phyloP scores from a whole-genome alignment of 164 flowering plant genomes.

The Taxillus chinensis region DNA sequence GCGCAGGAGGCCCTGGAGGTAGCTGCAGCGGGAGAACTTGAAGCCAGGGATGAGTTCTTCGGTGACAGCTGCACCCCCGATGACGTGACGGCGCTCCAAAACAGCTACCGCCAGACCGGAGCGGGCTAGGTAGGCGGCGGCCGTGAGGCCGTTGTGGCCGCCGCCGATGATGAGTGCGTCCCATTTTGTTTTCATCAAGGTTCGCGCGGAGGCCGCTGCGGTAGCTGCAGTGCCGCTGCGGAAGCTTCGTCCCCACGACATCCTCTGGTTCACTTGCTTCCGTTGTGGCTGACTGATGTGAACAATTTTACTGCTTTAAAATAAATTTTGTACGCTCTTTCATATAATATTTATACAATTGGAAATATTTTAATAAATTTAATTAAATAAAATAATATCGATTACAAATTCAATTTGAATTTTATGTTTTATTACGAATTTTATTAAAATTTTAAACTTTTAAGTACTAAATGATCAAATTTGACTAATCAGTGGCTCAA shows the following conservation, averaged over 20 bases:
- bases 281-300: too few species aligned
- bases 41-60: conserved; percentile 91
- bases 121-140: conserved; percentile 92
- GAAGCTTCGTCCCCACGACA: conserved; percentile 24
- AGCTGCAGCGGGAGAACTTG: conserved; percentile 93
- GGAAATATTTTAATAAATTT: too few species aligned
- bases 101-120: conserved; percentile 90
- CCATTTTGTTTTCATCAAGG: conserved; percentile 48
- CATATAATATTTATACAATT: too few species aligned
- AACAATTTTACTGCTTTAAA: too few species aligned
- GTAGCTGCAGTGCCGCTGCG: conserved; percentile 12
- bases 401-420: too few species aligned
- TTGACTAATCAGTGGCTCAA: too few species aligned
- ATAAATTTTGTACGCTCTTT: too few species aligned
- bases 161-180: conserved; percentile 85
- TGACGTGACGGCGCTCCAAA: conserved; percentile 81
- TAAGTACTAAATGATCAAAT: too few species aligned
- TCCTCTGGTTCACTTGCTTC: too few species aligned
- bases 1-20: conserved; percentile 95
- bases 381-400: too few species aligned
- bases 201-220: conserved; percentile 5
- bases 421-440: too few species aligned
- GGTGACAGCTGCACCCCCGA: conserved; percentile 94
- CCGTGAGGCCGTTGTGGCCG: conserved; percentile 93
- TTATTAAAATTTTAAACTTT: too few species aligned